Conservation (phyloP, 1,284 basidiomycete species). For the Naganishia sp. region DNA sequence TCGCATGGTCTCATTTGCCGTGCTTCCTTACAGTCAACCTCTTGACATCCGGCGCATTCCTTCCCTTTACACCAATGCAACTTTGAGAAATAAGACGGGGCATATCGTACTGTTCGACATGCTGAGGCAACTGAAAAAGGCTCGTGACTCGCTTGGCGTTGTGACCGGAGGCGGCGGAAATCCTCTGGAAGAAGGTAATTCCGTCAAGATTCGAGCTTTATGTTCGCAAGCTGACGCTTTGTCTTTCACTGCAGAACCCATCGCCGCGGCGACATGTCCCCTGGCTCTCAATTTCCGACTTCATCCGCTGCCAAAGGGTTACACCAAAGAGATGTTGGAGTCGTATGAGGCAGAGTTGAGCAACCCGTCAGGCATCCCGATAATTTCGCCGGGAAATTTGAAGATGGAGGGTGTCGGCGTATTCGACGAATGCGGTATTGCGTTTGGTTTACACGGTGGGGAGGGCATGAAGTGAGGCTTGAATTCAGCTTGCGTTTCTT, state of each 20-base stretch:
- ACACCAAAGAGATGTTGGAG: conserved; percentile 38
- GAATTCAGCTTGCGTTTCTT: background rate
- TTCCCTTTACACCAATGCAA: conserved; percentile 61
- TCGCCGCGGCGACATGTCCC: conserved; percentile 40
- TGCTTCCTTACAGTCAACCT: conserved; percentile 48
- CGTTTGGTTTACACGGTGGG: conserved; percentile 66
- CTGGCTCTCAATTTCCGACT: conserved; percentile 47
- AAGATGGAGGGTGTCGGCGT: conserved; percentile 46
- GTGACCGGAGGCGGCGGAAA: conserved; percentile 52
- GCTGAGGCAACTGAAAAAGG: conserved; percentile 42
- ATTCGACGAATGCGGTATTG: conserved; percentile 70
- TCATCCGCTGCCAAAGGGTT: conserved; percentile 44
- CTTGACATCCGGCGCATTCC: conserved; percentile 51
- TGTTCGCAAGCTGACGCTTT: background rate
- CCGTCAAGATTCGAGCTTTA: background rate
- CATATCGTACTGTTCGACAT: conserved; percentile 68
- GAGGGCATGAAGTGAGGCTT: conserved; percentile 64
- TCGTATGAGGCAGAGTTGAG: conserved; percentile 46
- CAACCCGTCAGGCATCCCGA: conserved; percentile 46
- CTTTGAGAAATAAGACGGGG: conserved; percentile 63
- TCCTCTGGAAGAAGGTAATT: conserved; percentile 25
- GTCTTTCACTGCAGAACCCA: background rate
- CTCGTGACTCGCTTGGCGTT: conserved; percentile 62
- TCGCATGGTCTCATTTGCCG: conserved; percentile 64
- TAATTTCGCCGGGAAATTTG: conserved; percentile 41